Evolutionary conservation across 371 early-diverging fungal species (phyloP), one percentile per base, ranked within the genome.

Genomic region (Haplosporangium sp.): DNA sequence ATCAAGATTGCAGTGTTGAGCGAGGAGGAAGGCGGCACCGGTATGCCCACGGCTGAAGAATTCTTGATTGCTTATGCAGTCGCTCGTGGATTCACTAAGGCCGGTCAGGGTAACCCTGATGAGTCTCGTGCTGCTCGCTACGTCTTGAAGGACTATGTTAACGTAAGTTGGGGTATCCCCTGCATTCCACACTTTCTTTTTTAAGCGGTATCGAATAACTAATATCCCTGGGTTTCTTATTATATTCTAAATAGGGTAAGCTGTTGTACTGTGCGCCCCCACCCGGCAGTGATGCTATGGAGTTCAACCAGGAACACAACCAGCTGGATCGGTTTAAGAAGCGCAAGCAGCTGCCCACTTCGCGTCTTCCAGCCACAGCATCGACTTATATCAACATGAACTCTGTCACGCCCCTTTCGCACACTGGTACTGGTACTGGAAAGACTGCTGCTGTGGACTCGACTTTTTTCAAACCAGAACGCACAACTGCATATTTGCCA

Each of bases 71-170:
- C 94, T 40, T 94, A 91, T 84, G 94, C 95, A 38, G 94, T 93
- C 51, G 94, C 96, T 6, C 86, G 99, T 79, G 99, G 99, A 41
- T 95, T 92, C 75, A 92, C 93, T 62, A 91, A 93, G 79, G 88
- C 94, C 14, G 91, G 92, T 70, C 96, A 97, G 81, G 99, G 99
- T 75, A 96, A 96, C 82, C 98, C 98, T 40, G 99, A 99, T 84
- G 98, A 98, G 84, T 89, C 98, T 2, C 91, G 98, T 45, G 97
- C 98, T 5, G 98, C 99, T 0, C 88, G 98, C 63, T 92, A 94
- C 68, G 90, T 99, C 60, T 85, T 99, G 57, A 99, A 99, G 84
- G 99, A 98, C 85, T 98, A 97, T 83, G 97, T 97, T 46, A 92
- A 91, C 73, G 92, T 86, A 80, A 84, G 83, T 56, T 0, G 9